A percentile compares a stretch with the other conserved stretches of the same genome.
phyloP scores from a whole-genome alignment of 176 grass and related monocot genomes.

The Musa itinerans region DNA sequence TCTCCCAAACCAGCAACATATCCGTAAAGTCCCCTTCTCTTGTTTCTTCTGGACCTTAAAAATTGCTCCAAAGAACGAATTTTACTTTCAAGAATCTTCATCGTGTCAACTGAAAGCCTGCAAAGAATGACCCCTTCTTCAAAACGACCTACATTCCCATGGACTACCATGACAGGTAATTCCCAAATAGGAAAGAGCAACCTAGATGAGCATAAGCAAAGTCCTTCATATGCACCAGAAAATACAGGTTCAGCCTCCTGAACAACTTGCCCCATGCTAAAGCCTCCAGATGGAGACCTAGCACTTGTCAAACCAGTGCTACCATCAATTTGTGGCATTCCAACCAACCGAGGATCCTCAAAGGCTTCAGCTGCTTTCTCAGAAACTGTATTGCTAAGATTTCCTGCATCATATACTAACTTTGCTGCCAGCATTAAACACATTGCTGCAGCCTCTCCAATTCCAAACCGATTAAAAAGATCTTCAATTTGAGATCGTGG shows the following conservation, averaged over 20 bases:
- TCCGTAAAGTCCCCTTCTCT: constrained; percentile 86
- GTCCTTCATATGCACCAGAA: constrained; percentile 92
- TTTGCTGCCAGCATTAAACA: constrained; percentile 89
- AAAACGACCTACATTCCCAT: constrained; percentile 33
- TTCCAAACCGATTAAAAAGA: constrained; percentile 83
- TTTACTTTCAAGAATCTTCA: constrained; percentile 83
- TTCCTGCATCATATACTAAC: constrained; percentile 71
- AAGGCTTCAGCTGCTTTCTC: constrained; percentile 93
- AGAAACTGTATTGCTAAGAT: constrained; percentile 51
- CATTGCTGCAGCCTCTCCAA: constrained; percentile 92
- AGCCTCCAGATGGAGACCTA: constrained; percentile 64
- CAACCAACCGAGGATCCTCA: constrained; percentile 82
- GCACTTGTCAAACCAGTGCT: constrained; percentile 57
- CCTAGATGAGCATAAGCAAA: constrained; percentile 92
- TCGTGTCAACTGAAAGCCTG: constrained; percentile 59
- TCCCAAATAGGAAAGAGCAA: constrained; percentile 91
- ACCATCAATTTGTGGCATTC: constrained; percentile 71
- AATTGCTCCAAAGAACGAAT: constrained; percentile 85
- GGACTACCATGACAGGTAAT: constrained; percentile 71
- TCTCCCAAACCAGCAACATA: constrained; percentile 83
- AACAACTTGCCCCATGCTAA: constrained; percentile 98
- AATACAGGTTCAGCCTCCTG: constrained; percentile 88
- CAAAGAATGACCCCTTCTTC: constrained; percentile 61
- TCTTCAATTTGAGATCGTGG: constrained; percentile 72
- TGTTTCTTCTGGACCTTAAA: constrained; percentile 93